Evolutionary conservation across 805 yeast species (phyloP), one percentile per base, ranked within the genome.

Genomic region (Candida yuanshanica): DNA sequence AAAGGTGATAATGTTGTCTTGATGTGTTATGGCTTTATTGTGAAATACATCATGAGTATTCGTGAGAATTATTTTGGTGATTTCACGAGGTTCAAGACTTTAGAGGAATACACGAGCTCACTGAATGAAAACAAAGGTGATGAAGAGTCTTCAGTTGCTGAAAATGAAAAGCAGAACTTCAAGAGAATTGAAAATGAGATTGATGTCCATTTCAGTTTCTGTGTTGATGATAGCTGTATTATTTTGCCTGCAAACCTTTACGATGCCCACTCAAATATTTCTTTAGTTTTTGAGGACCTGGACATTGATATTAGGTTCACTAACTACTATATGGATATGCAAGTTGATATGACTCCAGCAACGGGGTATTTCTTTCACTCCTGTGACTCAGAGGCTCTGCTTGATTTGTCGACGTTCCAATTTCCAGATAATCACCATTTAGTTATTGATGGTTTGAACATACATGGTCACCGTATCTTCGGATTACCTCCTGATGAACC

Each of bases 51-150:
- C 33, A 77, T 89, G 68, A 74, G 78, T 13, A 68, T 93, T 36
- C 74, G 82, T 36, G 96, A 86, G 55, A 93, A 93, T 56, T 91
- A 93, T 58, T 85, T 93, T 59, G 99, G 99, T 3, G 93, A 86
- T 35, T 71, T 74, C 45, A 70, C 77, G n/a, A 86, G 81, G 50
- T 93, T 93, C 58, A 79, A 76, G 49, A 93, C 98, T 0, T 72
- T 88, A 35, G 93, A 87, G 47, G 99, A 91, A 57, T 90, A 81
- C 49, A 74, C 79, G 4, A 60, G 56, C 17, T 55, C 56, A 14
- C 45, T 55, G 13, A 46, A 41, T 22, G 36, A 36, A 5, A 35
- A 33, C 13, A 31, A 36, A 8, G 29, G 34, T 10, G 31, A 11
- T 12, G 20, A 18, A 2, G 37, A 31, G 6, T 4, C 11, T n/a